phyloP scores from a whole-genome alignment of 2,329 filamentous ascomycete genomes.

The Penicillium sp. region DNA sequence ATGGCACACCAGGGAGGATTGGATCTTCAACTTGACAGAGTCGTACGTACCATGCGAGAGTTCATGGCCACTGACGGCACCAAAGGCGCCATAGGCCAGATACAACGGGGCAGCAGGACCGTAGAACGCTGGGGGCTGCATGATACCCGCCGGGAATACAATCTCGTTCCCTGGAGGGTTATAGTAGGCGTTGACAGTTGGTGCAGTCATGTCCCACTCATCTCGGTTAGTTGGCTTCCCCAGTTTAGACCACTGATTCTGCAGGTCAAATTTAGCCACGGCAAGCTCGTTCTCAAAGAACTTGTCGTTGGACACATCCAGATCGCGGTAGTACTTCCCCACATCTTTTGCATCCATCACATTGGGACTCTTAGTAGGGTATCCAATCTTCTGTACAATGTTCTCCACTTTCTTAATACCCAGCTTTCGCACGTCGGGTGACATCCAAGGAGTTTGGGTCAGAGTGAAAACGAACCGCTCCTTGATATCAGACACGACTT shows the following conservation, averaged over 20 bases:
- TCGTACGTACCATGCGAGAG: constrained; percentile 61
- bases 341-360: constrained; percentile 64
- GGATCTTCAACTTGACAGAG: background rate
- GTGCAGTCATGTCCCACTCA: constrained; percentile 65
- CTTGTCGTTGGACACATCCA: constrained; percentile 57
- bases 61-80: constrained; percentile 71
- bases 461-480: constrained; percentile 68
- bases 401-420: constrained; percentile 70
- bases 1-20: constrained; percentile 13
- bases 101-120: constrained; percentile 65
- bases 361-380: constrained; percentile 67
- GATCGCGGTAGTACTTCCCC: constrained; percentile 61
- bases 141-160: constrained; percentile 71
- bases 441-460: constrained; percentile 68
- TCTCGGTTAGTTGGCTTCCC: constrained; percentile 66
- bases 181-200: constrained; percentile 72
- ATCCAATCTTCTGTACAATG: constrained; percentile 72
- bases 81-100: constrained; percentile 72
- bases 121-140: constrained; percentile 72
- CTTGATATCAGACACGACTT: constrained; percentile 74
- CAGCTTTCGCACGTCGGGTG: constrained; percentile 62
- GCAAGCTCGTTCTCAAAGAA: constrained; percentile 66
- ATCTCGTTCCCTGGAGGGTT: constrained; percentile 70
- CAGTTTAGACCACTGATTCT: constrained; percentile 62
- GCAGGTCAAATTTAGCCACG: constrained; percentile 56